Percentiles rank a stretch among this genome's conserved stretches.
Evolutionary conservation across 1,139 yeast genomes (phyloP).

Genomic region (Meyerozyma carpophila): DNA sequence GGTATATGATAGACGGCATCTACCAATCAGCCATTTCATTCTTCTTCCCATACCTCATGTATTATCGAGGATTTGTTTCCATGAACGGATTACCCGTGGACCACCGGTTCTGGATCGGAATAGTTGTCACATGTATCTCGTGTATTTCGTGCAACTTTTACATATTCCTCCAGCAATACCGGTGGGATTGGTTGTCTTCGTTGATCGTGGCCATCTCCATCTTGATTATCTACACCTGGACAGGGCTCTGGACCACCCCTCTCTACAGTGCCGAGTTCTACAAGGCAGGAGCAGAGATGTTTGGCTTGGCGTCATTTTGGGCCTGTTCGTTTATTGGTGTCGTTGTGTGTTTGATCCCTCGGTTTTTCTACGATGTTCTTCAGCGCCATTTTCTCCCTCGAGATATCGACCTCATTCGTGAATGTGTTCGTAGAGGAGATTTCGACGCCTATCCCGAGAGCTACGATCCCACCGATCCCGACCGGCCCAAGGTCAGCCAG

Average conservation of each 20-base stretch:
- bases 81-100: slow-evolving; percentile 63
- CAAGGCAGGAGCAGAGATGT: slow-evolving; percentile 68
- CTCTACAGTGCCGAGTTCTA: slow-evolving; percentile 63
- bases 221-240: slow-evolving; percentile 74
- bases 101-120: slow-evolving; percentile 85
- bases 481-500: slow-evolving; percentile 32
- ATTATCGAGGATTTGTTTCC: slow-evolving; percentile 53
- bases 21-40: slow-evolving; percentile 83
- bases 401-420: slow-evolving; percentile 85
- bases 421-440: slow-evolving; percentile 59
- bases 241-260: slow-evolving; percentile 77
- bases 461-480: slow-evolving; percentile 63
- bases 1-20: slow-evolving; percentile 81
- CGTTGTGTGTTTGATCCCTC: slow-evolving; percentile 68
- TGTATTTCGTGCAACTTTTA: slow-evolving; percentile 77
- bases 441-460: slow-evolving; percentile 51
- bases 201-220: slow-evolving; percentile 61
- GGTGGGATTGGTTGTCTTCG: slow-evolving; percentile 91
- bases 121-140: slow-evolving; percentile 71
- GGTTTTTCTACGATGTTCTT: slow-evolving; percentile 61
- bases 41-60: slow-evolving; percentile 79
- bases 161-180: slow-evolving; percentile 73
- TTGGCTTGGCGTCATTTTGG: slow-evolving; percentile 77
- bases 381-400: slow-evolving; percentile 62
- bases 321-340: slow-evolving; percentile 72